phyloP scores from a whole-genome alignment of 352 stramenopile species.

The Phytophthora uliginosa region DNA sequence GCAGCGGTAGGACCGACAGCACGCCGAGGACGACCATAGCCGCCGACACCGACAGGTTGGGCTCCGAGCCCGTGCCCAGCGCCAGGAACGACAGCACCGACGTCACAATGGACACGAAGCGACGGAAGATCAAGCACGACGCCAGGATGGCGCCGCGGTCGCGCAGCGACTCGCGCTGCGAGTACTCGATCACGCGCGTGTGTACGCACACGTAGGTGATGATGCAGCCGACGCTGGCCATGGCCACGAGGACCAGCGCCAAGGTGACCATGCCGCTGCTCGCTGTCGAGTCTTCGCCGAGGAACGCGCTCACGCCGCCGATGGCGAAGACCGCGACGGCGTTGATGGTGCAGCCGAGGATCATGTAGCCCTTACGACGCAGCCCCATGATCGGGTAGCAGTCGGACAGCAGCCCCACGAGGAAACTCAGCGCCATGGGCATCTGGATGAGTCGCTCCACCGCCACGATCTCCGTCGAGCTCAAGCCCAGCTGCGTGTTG shows the following conservation, averaged over 20 bases:
- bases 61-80: constrained; percentile 42
- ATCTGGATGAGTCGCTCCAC: constrained; percentile 29
- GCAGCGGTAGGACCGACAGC: constrained; percentile 63
- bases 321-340: too few species aligned
- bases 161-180: constrained; percentile 55
- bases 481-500: too few species aligned
- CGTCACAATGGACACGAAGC: constrained; percentile 61
- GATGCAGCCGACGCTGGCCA: too few species aligned
- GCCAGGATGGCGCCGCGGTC: constrained; percentile 66
- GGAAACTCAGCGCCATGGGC: constrained; percentile 87
- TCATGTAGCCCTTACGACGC: constrained; percentile 90
- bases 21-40: constrained; percentile 61
- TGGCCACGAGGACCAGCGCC: too few species aligned
- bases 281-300: too few species aligned
- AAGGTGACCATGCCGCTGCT: too few species aligned
- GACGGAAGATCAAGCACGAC: constrained; percentile 73
- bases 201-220: too few species aligned
- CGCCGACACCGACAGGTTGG: constrained; percentile 51
- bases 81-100: constrained; percentile 64
- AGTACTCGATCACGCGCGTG: too few species aligned
- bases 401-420: constrained; percentile 84
- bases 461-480: too few species aligned
- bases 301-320: too few species aligned
- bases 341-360: constrained; percentile 65
- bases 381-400: constrained; percentile 83